Evolutionary conservation across 2,329 filamentous ascomycete genomes (phyloP), one percentile per base, ranked within the genome.

Genomic region (Neofusicoccum ribis): DNA sequence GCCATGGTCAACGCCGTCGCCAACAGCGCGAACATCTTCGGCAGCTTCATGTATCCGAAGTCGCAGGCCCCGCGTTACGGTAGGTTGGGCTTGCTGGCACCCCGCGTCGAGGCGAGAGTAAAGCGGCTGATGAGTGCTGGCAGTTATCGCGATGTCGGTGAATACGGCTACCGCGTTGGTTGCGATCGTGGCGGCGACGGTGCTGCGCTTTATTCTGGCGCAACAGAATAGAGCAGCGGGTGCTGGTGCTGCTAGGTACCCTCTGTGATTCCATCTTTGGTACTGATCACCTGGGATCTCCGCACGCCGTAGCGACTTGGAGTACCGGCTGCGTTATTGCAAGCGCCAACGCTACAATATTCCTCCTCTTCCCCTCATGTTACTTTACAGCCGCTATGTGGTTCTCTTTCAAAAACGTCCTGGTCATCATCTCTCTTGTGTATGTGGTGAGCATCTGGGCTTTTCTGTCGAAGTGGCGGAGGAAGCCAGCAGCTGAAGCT

Each of bases 1-100:
- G 66, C 67, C 9, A 47, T 67, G 37, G 61, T 67, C 46, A 68
- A 68, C 43, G 60, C 52, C 5, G 36, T 31, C 2, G 56, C 56
- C n/a, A 60, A 60, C 31, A 46, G 41, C 43, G 56, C 56, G 1
- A 60, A 60, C 27, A 47, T 60, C 9, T 60, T 47, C 17, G 56
- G 56, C 2, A 60, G 56, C 56, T 60, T 47, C 43, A 47, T 60
- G 56, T 60, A 60, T 9, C 56, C 41, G 3, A 43, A 43, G 9
- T 52, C 46, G 9, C 47, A 51, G 11, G 15, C 46, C 43, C 60
- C 60, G 11, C 14, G 60, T 17, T 63, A 51, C 34, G 20, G 60
- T 63, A 17, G n/a, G 60, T 14, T 14, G 5, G 11, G 15, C 7
- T 2, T 27, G 3, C 12, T 15, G 23, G 5, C 7, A 5, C 17